Conservation (phyloP, 1,284 basidiomycete genomes). For the Malassezia obtusa region DNA sequence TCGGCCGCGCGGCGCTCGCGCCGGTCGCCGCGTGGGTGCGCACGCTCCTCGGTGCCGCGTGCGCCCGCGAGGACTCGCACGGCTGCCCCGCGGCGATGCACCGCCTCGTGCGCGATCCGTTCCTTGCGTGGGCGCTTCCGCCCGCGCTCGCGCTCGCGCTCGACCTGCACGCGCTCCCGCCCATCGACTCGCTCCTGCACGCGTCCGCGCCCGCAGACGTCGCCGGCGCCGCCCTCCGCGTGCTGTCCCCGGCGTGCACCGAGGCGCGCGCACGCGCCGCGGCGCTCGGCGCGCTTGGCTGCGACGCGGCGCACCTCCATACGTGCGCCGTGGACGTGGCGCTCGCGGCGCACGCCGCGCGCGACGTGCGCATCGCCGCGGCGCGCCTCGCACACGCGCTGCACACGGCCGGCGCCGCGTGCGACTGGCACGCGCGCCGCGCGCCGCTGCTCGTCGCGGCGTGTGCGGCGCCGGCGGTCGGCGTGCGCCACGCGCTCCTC, state of each 20-base stretch:
- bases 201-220: too few species aligned
- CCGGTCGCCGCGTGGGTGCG: not conserved
- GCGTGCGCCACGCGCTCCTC: conserved; percentile 28
- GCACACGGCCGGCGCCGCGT: too few species aligned
- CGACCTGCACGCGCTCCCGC: too few species aligned
- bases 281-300: not conserved
- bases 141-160: not conserved
- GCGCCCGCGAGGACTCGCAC: too few species aligned
- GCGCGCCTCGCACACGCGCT: not conserved
- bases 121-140: conserved; percentile 2
- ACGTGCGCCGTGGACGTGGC: not conserved
- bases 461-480: conserved; percentile 16
- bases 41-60: not conserved
- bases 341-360: not conserved
- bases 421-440: not conserved
- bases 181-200: too few species aligned
- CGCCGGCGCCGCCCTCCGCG: too few species aligned
- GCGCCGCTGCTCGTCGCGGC: not conserved
- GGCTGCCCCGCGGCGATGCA: not conserved
- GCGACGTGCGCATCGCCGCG: conserved; percentile 5
- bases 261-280: not conserved
- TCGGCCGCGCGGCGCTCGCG: too few species aligned
- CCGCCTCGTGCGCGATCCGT: not conserved
- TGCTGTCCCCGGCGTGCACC: not conserved
- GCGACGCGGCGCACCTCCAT: not conserved